Conservation (phyloP, 2,329 filamentous ascomycete species). For the Epichloe sibirici region DNA sequence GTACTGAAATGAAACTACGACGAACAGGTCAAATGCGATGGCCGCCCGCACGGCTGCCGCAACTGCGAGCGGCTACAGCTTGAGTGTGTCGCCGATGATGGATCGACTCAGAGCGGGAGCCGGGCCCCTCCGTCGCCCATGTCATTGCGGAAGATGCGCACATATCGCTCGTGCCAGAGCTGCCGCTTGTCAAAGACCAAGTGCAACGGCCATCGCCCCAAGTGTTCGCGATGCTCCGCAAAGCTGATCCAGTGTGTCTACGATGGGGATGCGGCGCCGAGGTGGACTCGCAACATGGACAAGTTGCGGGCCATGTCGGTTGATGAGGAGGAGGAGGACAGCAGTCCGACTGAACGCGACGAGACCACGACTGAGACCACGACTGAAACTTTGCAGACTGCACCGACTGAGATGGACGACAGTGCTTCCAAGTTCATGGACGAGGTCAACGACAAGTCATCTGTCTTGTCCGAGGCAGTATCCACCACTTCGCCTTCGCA, state of each 20-base stretch:
- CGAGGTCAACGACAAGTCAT: not conserved
- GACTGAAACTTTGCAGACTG: not conserved
- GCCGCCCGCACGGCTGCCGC: slow-evolving; percentile 28
- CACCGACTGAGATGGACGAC: not conserved
- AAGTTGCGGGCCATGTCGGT: slow-evolving; percentile 4
- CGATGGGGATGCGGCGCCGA: slow-evolving; percentile 24
- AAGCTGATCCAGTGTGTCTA: slow-evolving; percentile 26
- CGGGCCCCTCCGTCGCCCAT: slow-evolving; percentile 17
- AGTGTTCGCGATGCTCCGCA: slow-evolving; percentile 22
- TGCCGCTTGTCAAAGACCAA: slow-evolving; percentile 30
- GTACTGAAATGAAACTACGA: no score
- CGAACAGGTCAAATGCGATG: slow-evolving; percentile 28
- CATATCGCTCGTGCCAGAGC: slow-evolving; percentile 27
- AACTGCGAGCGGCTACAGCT: slow-evolving; percentile 31
- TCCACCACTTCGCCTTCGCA: not conserved
- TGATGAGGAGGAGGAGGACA: not conserved
- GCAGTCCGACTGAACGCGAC: not conserved
- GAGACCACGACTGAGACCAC: not conserved
- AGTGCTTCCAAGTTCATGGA: not conserved
- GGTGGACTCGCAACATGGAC: slow-evolving; percentile 24
- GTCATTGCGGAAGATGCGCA: slow-evolving; percentile 26
- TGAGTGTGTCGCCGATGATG: slow-evolving; percentile 26
- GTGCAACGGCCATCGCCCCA: slow-evolving; percentile 28
- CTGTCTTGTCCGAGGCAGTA: not conserved
- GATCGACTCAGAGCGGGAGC: slow-evolving; percentile 14